These are phyloP conservation scores for Kandelia obovata DNA, from an alignment of 345 rosid species.

Conservation along the genomic window DNA sequence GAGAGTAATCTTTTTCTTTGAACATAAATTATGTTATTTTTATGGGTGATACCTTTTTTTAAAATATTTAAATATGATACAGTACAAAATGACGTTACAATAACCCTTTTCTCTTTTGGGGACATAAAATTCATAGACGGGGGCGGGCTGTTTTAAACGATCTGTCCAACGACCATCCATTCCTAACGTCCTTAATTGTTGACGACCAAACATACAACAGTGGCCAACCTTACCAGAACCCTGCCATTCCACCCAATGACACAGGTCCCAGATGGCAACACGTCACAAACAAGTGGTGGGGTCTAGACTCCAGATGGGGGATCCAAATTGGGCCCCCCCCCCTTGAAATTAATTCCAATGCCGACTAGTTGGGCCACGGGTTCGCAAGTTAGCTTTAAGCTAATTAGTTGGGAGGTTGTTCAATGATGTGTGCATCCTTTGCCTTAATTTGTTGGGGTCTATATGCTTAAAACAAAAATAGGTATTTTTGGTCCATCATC, in stretches of 20 bases:
- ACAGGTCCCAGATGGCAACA: neutral
- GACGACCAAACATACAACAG: neutral
- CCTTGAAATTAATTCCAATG: neutral
- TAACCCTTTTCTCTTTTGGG: too few relatives aligned
- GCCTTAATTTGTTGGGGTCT: neutral
- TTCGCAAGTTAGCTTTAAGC: too few relatives aligned
- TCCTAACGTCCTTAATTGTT: neutral
- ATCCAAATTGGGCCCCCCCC: neutral
- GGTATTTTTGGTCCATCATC: too few relatives aligned
- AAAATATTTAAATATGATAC: too few relatives aligned
- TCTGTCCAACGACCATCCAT: neutral
- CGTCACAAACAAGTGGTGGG: neutral
- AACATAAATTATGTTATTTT: too few relatives aligned
- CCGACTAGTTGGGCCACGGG: neutral
- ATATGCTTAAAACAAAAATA: too few relatives aligned
- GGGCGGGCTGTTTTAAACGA: too few relatives aligned
- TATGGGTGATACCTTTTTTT: too few relatives aligned
- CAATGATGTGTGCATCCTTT: neutral
- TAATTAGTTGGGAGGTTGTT: neutral
- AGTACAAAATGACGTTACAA: too few relatives aligned
- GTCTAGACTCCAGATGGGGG: neutral
- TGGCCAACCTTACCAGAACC: conserved; percentile 3
- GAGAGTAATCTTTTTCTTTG: too few relatives aligned
- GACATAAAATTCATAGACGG: too few relatives aligned
- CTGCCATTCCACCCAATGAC: neutral